These are phyloP conservation scores for Mycena albidolilacea DNA, from an alignment of 768 basidiomycete genomes.

Conservation along the genomic window DNA sequence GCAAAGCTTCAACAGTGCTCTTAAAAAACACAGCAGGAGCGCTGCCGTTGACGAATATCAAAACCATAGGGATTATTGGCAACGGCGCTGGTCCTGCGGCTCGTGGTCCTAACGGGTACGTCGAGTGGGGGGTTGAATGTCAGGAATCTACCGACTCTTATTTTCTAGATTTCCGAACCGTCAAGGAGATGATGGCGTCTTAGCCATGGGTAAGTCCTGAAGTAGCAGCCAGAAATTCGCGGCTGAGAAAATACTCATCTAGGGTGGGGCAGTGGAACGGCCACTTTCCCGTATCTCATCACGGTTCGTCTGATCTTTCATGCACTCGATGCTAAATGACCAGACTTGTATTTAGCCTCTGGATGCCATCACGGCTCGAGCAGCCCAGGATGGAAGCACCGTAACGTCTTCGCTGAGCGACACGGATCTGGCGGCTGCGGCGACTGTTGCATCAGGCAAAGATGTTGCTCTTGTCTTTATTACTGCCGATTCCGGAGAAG, in stretches of 20 bases:
- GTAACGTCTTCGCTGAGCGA: slow-evolving; percentile 65
- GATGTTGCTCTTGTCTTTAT: slow-evolving; percentile 69
- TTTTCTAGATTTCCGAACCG: slow-evolving; percentile 59
- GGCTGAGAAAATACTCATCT: slow-evolving; percentile 38
- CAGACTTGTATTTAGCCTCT: slow-evolving; percentile 48
- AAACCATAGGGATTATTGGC: slow-evolving; percentile 68
- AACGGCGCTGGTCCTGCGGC: slow-evolving; percentile 68
- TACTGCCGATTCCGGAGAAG: slow-evolving; percentile 48
- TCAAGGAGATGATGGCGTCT: slow-evolving; percentile 68
- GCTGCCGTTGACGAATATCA: slow-evolving; percentile 20
- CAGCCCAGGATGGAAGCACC: slow-evolving; percentile 55
- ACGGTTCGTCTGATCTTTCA: slow-evolving; percentile 49
- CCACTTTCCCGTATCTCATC: slow-evolving; percentile 65
- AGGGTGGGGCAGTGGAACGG: slow-evolving; percentile 67
- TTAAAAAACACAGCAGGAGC: slow-evolving; percentile 58
- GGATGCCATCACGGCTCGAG: slow-evolving; percentile 61
- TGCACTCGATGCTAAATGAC: not conserved
- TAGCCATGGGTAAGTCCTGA: slow-evolving; percentile 68
- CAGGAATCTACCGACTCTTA: not conserved
- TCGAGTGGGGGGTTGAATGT: not conserved
- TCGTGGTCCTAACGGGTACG: slow-evolving; percentile 69
- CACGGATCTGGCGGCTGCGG: slow-evolving; percentile 62
- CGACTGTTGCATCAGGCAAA: slow-evolving; percentile 58
- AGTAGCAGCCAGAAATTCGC: not conserved
- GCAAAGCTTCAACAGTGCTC: slow-evolving; percentile 60